Conservation (phyloP, 2,329 filamentous ascomycete genomes). For the Ceratocystis cacaofunesta region DNA sequence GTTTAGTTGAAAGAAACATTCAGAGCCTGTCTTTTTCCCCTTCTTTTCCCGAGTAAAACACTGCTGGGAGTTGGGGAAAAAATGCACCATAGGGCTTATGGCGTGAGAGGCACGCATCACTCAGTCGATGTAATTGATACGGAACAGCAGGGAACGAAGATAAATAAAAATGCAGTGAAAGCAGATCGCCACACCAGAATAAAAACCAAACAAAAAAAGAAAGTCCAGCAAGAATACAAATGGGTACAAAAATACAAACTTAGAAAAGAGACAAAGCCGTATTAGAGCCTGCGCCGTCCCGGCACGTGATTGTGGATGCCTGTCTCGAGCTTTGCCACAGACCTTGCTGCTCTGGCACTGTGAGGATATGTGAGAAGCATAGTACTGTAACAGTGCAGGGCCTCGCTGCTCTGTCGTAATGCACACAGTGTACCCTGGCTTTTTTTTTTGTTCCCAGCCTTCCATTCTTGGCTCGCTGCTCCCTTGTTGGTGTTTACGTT, state of each 20-base stretch:
- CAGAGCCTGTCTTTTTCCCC: too few species aligned
- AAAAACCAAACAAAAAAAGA: background rate
- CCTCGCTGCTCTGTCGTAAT: background rate
- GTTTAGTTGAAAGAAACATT: background rate
- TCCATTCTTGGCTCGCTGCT: conserved; percentile 1
- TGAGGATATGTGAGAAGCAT: background rate
- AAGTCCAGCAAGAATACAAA: background rate
- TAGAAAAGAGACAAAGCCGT: background rate
- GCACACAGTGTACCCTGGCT: background rate
- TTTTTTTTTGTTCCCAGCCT: background rate
- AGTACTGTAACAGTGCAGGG: background rate
- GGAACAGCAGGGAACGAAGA: background rate
- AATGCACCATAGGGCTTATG: too few species aligned
- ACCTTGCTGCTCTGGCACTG: background rate
- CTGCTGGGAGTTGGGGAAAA: too few species aligned
- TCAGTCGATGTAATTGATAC: background rate
- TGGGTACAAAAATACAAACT: background rate
- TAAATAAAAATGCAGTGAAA: background rate
- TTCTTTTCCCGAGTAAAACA: too few species aligned
- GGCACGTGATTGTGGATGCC: background rate
- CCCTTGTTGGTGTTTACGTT: background rate
- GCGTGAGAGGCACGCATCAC: too few species aligned
- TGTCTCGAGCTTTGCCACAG: background rate
- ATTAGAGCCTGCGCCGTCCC: background rate
- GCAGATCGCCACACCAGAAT: background rate